Base-by-base conservation (phyloP, 2,329 filamentous ascomycete species). In the Juglanconis oblonga region DNA sequence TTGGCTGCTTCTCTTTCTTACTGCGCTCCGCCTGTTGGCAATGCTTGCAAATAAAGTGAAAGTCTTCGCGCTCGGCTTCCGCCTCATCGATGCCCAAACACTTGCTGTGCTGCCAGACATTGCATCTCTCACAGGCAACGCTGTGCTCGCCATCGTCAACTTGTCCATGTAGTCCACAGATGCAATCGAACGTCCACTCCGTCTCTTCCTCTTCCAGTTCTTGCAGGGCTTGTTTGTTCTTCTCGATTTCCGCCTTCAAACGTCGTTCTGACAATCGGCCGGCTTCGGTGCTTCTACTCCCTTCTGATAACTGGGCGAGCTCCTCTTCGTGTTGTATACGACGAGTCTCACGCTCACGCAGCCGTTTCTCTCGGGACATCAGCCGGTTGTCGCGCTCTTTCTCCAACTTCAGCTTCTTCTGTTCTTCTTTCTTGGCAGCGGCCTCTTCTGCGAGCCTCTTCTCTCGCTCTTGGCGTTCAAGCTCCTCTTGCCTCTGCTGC, bases 61-160 rank as follows among this genome's bases (percentile, higher is more conserved):
- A 98, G 65, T 96, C 90, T 1, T 91, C 86, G 51, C 87, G 82
- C 65, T 97, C 94, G 0, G 92, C 93, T 64, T 93, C 89, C 62
- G 83, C 78, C 67, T 96, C 85, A 50, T 84, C 83, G 64, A 98
- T 90, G 45, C 88, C 89, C 62, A 97, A 84, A 70, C 95, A 99
- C 68, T 90, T 91, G 79, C 92, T 96, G 71, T 99, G 95, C 72
- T 98, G 94, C 95, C 95, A 99, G 52, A 96, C 88, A 70, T 89
- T 96, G 79, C 95, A 99, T 66, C 82, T 87, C 71, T 99, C 95
- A 75, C 95, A 99, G 33, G 93, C 90, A 65, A 99, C 87, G 71
- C 92, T 97, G 71, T 97, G 93, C 7, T 91, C 89, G 40, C 95
- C 95, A 71, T 98, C 95, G 68, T 99, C 95, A 61, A 97, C 91